Base-by-base conservation (phyloP, 768 basidiomycete species). In the Kwoniella dendrophila region DNA sequence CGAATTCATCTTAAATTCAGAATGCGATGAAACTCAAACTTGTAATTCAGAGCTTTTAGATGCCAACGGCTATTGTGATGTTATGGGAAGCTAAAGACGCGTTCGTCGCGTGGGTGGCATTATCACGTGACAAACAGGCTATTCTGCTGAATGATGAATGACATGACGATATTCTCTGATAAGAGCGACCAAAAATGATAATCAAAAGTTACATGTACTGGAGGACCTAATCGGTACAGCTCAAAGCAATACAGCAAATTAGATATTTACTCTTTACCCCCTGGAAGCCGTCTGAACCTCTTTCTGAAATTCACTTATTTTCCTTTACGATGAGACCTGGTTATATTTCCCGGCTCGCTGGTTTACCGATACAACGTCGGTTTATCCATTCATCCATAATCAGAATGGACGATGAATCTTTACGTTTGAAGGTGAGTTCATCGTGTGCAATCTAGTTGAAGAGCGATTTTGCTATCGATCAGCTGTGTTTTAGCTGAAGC, bases 381-480 rank as follows among this genome's bases (percentile, higher is more conserved):
- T 12, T 29, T 33, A 0, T 59, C 10, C 58, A 59, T 30, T 41
- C 49, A 2, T 26, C 58, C 7, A 18, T 36, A 0, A 32, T 22
- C 24, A 59, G 34, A 14, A 49, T 59, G 48, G 58, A 51, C 48
- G 58, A 59, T 22, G 48, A 59, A 41, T 50, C 58, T 10, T 10
- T 43, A 30, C 58, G 49, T 20, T 40, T 56, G 14, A 44, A 45
- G 30, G 55, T 56, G 33, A 29, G 55, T 53, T 0, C 7, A 20
- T 3, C 8, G 18, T 38, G 36, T 38, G 18, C 36, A 38, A 18
- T 48, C 12, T 48, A 8, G 22, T 48, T 27, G 6, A 10, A 27
- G 4, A 48, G 24, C 12, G 4, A 48, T n/a, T 18, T 29, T 27
- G n/a, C 45, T 26, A 7, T 48, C 27, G n/a, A 10, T 34, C 27